Percentiles rank a stretch among this genome's conserved stretches.
Evolutionary conservation across 2,329 filamentous ascomycete species (phyloP).

Genomic region (Colletotrichum australisinense): DNA sequence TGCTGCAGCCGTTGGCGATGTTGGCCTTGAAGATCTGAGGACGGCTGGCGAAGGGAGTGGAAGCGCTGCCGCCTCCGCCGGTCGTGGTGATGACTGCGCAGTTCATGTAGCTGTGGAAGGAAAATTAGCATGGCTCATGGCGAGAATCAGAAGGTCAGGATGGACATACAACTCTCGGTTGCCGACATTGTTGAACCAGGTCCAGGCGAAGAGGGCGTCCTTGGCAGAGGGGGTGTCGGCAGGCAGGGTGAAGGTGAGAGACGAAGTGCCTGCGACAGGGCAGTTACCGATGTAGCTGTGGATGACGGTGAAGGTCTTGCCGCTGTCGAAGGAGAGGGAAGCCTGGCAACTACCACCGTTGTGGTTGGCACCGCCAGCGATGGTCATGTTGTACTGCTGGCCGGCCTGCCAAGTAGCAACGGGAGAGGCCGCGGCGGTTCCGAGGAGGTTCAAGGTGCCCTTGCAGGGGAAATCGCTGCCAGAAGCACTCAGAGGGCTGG

Average conservation of each 20-base stretch:
- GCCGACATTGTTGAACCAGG: constrained; percentile 80
- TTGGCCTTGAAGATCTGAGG: constrained; percentile 81
- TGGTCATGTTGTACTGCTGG: constrained; percentile 69
- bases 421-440: constrained; percentile 60
- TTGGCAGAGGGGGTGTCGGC: constrained; percentile 64
- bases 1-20: constrained; percentile 69
- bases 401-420: constrained; percentile 74
- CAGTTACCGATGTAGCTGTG: constrained; percentile 68
- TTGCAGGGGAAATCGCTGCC: constrained; percentile 83
- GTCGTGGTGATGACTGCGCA: constrained; percentile 77
- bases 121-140: not conserved
- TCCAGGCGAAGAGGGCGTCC: constrained; percentile 79
- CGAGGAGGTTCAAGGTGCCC: constrained; percentile 64
- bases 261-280: constrained; percentile 56
- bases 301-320: constrained; percentile 76
- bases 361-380: constrained; percentile 73
- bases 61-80: constrained; percentile 47
- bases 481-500: constrained; percentile 68
- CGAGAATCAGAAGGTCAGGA: not conserved
- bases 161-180: constrained; percentile 75
- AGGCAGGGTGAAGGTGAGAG: constrained; percentile 76
- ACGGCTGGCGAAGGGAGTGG: constrained; percentile 60
- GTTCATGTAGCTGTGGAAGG: constrained; percentile 75
- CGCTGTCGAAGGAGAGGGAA: constrained; percentile 78
- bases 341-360: constrained; percentile 82